Conservation (phyloP, 140 eudicot genomes). For the Erigeron philadelphicus region DNA sequence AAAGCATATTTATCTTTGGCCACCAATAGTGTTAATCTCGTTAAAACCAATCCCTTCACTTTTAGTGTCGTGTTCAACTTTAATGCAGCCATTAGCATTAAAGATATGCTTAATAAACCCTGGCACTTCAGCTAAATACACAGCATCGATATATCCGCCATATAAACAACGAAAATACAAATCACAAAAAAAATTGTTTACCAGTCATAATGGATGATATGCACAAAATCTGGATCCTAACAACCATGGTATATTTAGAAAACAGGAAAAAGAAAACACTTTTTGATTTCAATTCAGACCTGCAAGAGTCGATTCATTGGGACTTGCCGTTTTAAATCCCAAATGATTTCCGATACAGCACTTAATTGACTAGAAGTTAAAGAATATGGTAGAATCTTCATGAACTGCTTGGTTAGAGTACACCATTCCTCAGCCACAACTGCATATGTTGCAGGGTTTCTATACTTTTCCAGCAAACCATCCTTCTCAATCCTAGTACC, state of each 20-base stretch:
- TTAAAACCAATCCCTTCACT: too few relatives aligned
- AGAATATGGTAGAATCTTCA: conserved; percentile 75
- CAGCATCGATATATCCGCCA: not conserved
- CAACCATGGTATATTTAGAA: not conserved
- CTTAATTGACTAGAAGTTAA: conserved; percentile 77
- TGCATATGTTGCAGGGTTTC: conserved; percentile 50
- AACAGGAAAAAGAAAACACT: not conserved
- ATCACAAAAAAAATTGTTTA: conserved; percentile 3
- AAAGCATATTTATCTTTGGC: too few relatives aligned
- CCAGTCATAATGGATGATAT: not conserved
- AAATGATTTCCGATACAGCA: conserved; percentile 86
- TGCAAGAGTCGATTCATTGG: conserved; percentile 95
- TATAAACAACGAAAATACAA: not conserved
- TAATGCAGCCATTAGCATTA: not conserved
- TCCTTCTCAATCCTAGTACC: conserved; percentile 73
- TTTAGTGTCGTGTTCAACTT: not conserved
- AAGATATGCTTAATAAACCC: not conserved
- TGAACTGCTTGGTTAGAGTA: conserved; percentile 48
- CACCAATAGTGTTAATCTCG: too few relatives aligned
- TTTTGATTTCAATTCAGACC: conserved; percentile 38
- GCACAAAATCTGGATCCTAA: conserved; percentile 1
- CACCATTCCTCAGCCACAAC: conserved; percentile 65
- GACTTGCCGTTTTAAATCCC: conserved; percentile 86
- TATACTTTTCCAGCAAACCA: conserved; percentile 67
- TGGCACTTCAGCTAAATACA: not conserved